A percentile compares a stretch with the other conserved stretches of the same genome.
phyloP scores from a whole-genome alignment of 768 basidiomycete species.

The Suillus occidentalis region DNA sequence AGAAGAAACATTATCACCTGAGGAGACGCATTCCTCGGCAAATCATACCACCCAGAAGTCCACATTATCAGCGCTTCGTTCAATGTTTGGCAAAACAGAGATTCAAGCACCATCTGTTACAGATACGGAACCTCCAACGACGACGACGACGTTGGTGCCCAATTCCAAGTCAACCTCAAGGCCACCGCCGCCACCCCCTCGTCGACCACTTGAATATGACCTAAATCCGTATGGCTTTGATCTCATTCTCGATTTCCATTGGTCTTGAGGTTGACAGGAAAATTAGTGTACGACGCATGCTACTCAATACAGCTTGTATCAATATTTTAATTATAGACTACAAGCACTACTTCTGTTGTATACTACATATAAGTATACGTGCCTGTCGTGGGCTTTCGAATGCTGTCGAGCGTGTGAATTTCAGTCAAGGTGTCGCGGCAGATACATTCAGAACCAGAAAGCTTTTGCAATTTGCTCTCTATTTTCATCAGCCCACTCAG shows the following conservation, averaged over 20 bases:
- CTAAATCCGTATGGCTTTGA: conserved; percentile 71
- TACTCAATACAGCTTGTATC: not conserved
- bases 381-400: not conserved
- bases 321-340: conserved; percentile 2
- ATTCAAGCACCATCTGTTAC: conserved; percentile 4
- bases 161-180: conserved; percentile 12
- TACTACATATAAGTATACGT: not conserved
- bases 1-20: conserved; percentile 23
- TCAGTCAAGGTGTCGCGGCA: not conserved
- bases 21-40: conserved; percentile 13
- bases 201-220: conserved; percentile 46
- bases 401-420: not conserved
- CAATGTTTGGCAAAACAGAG: conserved; percentile 20
- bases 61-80: conserved; percentile 25
- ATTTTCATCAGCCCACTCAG: not conserved
- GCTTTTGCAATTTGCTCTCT: not conserved
- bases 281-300: not conserved
- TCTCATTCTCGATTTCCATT: conserved; percentile 73
- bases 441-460: conserved; percentile 1
- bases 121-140: not conserved
- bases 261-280: conserved; percentile 37
- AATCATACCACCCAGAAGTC: conserved; percentile 13
- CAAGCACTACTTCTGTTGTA: not conserved
- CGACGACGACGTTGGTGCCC: not conserved
- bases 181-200: conserved; percentile 10